phyloP scores from a whole-genome alignment of 1,284 basidiomycete genomes.

The Cutaneotrichosporon cutaneum region DNA sequence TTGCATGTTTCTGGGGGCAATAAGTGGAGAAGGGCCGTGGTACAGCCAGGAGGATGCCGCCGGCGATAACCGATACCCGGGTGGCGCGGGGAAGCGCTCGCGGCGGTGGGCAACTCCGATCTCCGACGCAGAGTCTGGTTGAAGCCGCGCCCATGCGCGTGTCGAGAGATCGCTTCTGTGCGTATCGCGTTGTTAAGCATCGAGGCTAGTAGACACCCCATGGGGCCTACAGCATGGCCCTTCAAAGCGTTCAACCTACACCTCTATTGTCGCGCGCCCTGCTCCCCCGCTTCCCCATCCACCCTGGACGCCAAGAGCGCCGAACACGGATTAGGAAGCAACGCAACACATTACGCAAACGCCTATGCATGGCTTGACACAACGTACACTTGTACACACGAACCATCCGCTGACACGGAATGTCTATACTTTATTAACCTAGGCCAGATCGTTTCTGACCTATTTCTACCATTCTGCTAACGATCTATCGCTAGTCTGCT shows the following conservation, averaged over 20 bases:
- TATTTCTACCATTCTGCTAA: conserved; percentile 3
- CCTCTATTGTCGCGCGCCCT: too few species aligned
- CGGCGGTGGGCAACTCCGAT: not conserved
- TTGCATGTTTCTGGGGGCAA: too few species aligned
- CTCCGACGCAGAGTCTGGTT: not conserved
- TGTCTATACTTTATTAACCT: not conserved
- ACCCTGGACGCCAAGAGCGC: too few species aligned
- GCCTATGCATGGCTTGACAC: not conserved
- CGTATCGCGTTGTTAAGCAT: too few species aligned
- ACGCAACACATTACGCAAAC: not conserved
- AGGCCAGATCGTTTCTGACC: not conserved
- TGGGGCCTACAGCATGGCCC: too few species aligned
- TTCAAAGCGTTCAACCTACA: too few species aligned
- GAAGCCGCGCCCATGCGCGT: too few species aligned
- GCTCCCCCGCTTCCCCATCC: too few species aligned
- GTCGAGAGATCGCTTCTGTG: too few species aligned
- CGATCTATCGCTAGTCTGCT: not conserved
- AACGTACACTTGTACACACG: not conserved
- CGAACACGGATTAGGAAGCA: not conserved
- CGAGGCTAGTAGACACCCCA: too few species aligned
- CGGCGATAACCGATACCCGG: not conserved
- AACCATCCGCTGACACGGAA: not conserved
- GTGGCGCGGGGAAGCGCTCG: not conserved
- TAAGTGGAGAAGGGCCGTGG: not conserved
- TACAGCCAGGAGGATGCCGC: not conserved